phyloP scores from a whole-genome alignment of 169 alveolate genomes.

The Cryptosporidium baileyi region DNA sequence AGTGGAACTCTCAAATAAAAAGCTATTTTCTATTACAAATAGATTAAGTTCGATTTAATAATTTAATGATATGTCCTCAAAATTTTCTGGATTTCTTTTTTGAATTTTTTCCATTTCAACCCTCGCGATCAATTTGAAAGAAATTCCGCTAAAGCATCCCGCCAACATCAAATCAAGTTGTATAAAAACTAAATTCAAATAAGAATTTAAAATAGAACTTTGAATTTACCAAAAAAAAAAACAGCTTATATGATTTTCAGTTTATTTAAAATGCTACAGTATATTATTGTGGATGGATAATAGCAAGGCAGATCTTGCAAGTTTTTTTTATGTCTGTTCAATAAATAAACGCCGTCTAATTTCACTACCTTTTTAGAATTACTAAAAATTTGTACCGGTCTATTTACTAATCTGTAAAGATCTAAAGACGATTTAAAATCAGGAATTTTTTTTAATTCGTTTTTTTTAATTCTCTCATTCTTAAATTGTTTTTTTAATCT shows the following conservation, averaged over 20 bases:
- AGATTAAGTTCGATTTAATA: no score
- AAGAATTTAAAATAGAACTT: no score
- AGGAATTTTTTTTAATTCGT: neutral
- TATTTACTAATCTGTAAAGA: neutral
- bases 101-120: neutral
- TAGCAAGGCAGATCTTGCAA: neutral
- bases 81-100: no score
- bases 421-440: neutral
- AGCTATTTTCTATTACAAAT: no score
- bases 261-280: neutral
- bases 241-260: neutral
- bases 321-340: no score
- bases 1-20: no score
- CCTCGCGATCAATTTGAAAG: neutral
- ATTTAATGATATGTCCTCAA: no score
- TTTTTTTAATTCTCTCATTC: neutral
- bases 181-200: no score
- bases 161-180: no score
- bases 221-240: neutral
- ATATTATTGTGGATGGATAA: conserved; percentile 3
- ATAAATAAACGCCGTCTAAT: no score
- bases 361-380: neutral
- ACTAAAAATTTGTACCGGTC: neutral
- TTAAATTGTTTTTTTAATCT: neutral
- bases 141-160: neutral